These are phyloP conservation scores for Heterobasidion occidentale DNA, from an alignment of 1,284 basidiomycete genomes.

Conservation along the genomic window DNA sequence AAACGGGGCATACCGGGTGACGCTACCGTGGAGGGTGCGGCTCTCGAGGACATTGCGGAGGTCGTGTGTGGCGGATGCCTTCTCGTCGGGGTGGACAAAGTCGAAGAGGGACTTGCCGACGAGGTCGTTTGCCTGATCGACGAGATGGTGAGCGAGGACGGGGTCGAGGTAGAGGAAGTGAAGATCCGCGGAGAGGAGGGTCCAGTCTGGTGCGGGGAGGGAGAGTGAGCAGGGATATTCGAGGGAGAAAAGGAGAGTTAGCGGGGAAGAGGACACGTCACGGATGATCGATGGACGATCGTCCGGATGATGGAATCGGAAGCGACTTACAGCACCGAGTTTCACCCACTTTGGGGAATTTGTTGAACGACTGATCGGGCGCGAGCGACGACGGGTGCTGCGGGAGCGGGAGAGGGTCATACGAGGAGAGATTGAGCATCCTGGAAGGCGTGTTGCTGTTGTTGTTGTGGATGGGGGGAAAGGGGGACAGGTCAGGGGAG, in stretches of 20 bases:
- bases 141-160: conserved; percentile 71
- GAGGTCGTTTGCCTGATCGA: conserved; percentile 59
- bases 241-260: conserved; percentile 7
- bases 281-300: conserved; percentile 29
- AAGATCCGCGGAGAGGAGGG: conserved; percentile 65
- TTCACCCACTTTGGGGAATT: conserved; percentile 51
- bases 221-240: not conserved
- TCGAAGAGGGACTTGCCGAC: conserved; percentile 73
- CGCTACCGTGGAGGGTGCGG: conserved; percentile 83
- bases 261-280: conserved; percentile 12
- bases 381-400: conserved; percentile 1
- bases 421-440: conserved; percentile 9
- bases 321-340: conserved; percentile 65
- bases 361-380: conserved; percentile 10
- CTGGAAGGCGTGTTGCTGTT: not conserved
- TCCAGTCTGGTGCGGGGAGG: conserved; percentile 47
- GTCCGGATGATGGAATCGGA: conserved; percentile 15
- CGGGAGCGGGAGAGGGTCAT: not conserved
- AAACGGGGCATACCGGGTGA: conserved; percentile 63
- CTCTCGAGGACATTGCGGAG: conserved; percentile 73
- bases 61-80: conserved; percentile 70
- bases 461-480: conserved; percentile 7
- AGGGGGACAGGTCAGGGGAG: conserved; percentile 15
- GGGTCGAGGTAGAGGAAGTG: conserved; percentile 89
- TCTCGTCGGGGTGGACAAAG: conserved; percentile 89